These are phyloP conservation scores for Apiotrichum porosum DNA, from an alignment of 1,284 basidiomycete species.

Conservation along the genomic window DNA sequence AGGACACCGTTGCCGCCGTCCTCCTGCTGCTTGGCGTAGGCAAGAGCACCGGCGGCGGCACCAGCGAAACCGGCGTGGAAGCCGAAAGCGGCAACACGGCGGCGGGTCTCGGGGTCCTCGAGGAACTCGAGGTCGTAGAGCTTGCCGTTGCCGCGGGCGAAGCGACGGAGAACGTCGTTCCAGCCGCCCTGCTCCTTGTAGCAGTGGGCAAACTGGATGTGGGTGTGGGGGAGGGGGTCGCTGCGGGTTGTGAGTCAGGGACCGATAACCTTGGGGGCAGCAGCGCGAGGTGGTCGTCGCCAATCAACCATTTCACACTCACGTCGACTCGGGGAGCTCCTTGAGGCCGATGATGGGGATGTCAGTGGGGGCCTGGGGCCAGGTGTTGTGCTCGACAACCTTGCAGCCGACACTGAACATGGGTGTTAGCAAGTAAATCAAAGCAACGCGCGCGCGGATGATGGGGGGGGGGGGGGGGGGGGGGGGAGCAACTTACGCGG, in stretches of 20 bases:
- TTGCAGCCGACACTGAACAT: slow-evolving; percentile 77
- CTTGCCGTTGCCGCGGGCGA: slow-evolving; percentile 77
- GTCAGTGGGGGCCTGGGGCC: slow-evolving; percentile 67
- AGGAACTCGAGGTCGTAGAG: slow-evolving; percentile 98
- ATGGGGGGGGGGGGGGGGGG: too few species aligned
- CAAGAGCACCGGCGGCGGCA: slow-evolving; percentile 86
- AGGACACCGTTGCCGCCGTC: slow-evolving; percentile 57
- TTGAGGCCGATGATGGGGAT: slow-evolving; percentile 93
- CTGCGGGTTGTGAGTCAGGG: slow-evolving; percentile 17
- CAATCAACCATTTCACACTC: slow-evolving; percentile 14
- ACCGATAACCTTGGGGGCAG: too few species aligned
- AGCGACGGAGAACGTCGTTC: slow-evolving; percentile 80
- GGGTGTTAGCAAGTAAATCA: slow-evolving; percentile 1
- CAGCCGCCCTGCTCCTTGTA: slow-evolving; percentile 97
- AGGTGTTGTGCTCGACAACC: slow-evolving; percentile 83
- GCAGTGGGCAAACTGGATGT: slow-evolving; percentile 99
- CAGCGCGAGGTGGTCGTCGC: too few species aligned
- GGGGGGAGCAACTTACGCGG: slow-evolving; percentile 83
- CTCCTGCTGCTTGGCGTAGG: slow-evolving; percentile 65
- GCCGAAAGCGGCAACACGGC: slow-evolving; percentile 95
- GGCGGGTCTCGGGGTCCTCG: slow-evolving; percentile 70
- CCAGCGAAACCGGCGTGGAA: slow-evolving; percentile 98
- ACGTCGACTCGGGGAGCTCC: slow-evolving; percentile 76
- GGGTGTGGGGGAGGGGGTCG: slow-evolving; percentile 80
- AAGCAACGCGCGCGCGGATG: too few species aligned